Conservation (phyloP, 176 grass and related monocot species). For the Stipa capillata region DNA sequence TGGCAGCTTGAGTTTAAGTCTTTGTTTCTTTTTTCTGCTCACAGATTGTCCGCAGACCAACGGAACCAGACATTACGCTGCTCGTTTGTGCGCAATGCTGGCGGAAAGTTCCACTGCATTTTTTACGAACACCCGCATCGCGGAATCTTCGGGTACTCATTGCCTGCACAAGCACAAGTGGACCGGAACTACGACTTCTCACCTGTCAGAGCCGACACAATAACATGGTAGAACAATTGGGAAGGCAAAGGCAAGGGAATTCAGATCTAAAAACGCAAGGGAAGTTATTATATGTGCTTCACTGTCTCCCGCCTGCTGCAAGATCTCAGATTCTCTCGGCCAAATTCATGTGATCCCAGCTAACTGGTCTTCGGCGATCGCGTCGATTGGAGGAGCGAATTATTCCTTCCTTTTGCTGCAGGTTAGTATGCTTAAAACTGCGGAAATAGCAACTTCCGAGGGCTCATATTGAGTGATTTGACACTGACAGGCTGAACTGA, state of each 20-base stretch:
- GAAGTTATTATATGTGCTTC: neutral
- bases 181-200: neutral
- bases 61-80: neutral
- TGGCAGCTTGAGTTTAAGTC: neutral
- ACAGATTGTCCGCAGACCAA: too few species aligned
- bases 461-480: neutral
- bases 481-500: neutral
- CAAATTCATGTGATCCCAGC: neutral
- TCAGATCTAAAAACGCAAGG: neutral
- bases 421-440: neutral
- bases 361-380: neutral
- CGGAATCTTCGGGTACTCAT: slow-evolving; percentile 14
- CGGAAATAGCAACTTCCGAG: neutral
- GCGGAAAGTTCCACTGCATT: neutral
- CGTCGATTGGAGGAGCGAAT: neutral
- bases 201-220: slow-evolving; percentile 14
- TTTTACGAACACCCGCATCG: neutral
- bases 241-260: neutral
- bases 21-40: neutral
- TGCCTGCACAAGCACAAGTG: neutral
- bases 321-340: slow-evolving; percentile 11
- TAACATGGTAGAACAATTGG: slow-evolving; percentile 3
- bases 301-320: neutral
- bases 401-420: neutral
- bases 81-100: neutral